Base-by-base conservation (phyloP, 805 yeast genomes). In the Tetrapisispora pingtungensis region DNA sequence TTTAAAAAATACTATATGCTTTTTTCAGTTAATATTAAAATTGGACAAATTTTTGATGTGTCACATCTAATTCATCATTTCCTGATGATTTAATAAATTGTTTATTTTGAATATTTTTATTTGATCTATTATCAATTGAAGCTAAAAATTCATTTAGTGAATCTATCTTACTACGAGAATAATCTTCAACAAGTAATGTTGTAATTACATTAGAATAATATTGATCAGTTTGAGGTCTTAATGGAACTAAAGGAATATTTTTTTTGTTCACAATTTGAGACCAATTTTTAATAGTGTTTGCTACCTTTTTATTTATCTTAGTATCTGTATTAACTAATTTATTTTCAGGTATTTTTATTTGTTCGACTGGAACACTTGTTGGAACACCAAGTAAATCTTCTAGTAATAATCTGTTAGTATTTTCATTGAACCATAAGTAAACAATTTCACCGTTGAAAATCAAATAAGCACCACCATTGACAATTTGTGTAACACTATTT, bases 381-480 rank as follows among this genome's bases (percentile, higher is more conserved):
- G 73, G 71, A 22, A 75, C 70, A 0, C 90, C 95, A 55, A 90
- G 80, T 45, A 93, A 63, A 60, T 89, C 97, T 49, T 75, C 70
- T 31, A 89, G 55, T 20, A 93, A 68, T 46, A 77, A 62, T 10
- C 81, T 77, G 51, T 81, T 79, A 0, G 84, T 84, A 36, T 77
- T 74, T 17, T 75, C 75, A 60, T 84, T 86, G 35, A 89, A 67
- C 78, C 84, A 82, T 32, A 89, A 66, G 42, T 69, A 70, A 3
- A 80, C 68, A 13, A 65, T 56, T 19, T 67, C 68, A 17, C 95
- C 90, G 54, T 85, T 77, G 67, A 84, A 88, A 18, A 83, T 63
- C 39, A 93, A 58, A 61, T 84, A 87, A 8, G 84, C 88, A 7
- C 95, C 94, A 36, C 87, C 86, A 43, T 73, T 78, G 66, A 43